Conservation (phyloP, 164 flowering plant species). For the Protea cynaroides region DNA sequence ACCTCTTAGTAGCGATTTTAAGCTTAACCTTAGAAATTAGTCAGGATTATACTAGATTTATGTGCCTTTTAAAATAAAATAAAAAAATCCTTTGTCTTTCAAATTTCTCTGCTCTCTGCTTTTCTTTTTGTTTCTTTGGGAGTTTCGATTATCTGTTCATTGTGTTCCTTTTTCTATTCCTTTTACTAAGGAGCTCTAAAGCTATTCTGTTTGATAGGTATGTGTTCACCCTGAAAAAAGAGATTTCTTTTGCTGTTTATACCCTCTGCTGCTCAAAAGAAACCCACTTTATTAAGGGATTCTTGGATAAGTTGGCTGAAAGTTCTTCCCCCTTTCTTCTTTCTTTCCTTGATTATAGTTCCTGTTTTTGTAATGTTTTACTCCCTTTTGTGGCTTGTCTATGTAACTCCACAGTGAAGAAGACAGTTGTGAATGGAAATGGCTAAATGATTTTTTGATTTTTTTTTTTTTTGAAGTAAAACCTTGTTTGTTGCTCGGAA, state of each 20-base stretch:
- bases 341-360: neutral
- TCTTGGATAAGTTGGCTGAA: neutral
- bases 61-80: too few relatives aligned
- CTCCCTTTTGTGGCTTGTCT: neutral
- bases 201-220: neutral
- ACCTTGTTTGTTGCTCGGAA: too few relatives aligned
- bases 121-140: neutral
- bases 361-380: neutral
- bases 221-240: neutral
- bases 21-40: neutral
- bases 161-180: too few relatives aligned
- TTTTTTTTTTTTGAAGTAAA: neutral
- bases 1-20: neutral
- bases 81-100: neutral
- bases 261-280: neutral
- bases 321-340: neutral
- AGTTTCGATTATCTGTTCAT: neutral
- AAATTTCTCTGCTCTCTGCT: neutral
- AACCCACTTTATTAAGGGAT: constrained; percentile 7
- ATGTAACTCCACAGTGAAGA: neutral
- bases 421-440: neutral
- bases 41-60: neutral
- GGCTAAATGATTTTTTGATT: neutral
- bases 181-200: neutral
- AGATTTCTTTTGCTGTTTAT: neutral